A percentile compares a stretch with the other conserved stretches of the same genome.
Evolutionary conservation across 2,329 filamentous ascomycete species (phyloP).

Genomic region (Cordyceps cateniannulata): DNA sequence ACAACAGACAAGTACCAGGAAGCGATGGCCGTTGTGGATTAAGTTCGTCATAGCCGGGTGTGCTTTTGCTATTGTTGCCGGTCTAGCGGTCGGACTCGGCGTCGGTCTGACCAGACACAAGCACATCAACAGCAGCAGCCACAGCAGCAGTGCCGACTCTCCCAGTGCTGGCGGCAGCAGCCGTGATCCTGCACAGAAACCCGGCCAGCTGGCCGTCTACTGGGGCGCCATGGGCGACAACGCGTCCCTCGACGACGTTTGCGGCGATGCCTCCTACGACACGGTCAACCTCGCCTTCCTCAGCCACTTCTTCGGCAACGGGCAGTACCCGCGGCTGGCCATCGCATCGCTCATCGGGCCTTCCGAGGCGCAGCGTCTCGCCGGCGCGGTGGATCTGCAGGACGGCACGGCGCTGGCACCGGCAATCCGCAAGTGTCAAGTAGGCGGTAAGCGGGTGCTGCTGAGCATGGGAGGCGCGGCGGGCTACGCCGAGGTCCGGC

Average conservation of each 20-base stretch:
- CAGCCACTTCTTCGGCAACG: constrained; percentile 15
- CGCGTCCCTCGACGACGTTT: constrained; percentile 15
- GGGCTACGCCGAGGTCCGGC: constrained; percentile 60
- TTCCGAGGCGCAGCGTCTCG: constrained; percentile 12
- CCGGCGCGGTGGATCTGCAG: constrained; percentile 17
- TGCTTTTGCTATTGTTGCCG: neutral
- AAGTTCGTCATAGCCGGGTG: neutral
- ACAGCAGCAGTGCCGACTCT: neutral
- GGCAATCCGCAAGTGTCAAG: constrained; percentile 50
- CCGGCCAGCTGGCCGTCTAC: constrained; percentile 16
- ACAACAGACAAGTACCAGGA: neutral
- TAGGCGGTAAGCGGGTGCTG: constrained; percentile 59
- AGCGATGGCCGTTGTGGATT: neutral
- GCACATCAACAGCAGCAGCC: neutral
- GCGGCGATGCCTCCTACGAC: constrained; percentile 16
- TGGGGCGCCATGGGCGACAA: constrained; percentile 17
- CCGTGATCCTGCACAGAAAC: neutral
- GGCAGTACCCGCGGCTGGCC: constrained; percentile 11
- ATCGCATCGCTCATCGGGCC: neutral
- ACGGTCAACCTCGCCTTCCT: constrained; percentile 20
- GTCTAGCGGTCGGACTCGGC: neutral
- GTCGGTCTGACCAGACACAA: neutral
- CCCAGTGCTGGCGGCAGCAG: neutral
- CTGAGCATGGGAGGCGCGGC: constrained; percentile 64
- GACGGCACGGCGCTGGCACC: constrained; percentile 16